Conservation (phyloP, 495 filamentous ascomycete species). For the Podospora didyma region DNA sequence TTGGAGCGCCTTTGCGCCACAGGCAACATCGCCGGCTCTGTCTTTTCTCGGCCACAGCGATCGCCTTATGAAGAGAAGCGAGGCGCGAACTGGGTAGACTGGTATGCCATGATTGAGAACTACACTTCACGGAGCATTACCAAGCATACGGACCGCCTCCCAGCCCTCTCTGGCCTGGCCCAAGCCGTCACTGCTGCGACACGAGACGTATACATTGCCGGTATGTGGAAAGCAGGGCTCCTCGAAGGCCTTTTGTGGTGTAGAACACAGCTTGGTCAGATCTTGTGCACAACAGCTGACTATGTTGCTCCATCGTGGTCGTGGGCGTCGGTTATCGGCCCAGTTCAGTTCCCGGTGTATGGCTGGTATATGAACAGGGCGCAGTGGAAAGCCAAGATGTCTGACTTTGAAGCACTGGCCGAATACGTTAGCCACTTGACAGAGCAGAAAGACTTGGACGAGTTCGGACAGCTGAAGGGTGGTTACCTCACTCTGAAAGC, state of each 20-base stretch:
- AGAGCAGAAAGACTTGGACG: conserved; percentile 2
- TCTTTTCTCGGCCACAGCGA: conserved; percentile 6
- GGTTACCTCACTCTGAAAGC: conserved; percentile 9
- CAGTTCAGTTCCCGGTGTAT: conserved; percentile 20
- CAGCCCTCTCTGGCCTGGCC: conserved; percentile 32
- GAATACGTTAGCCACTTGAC: conserved; percentile 5
- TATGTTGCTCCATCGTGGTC: conserved; percentile 34
- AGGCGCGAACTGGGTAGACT: conserved; percentile 14
- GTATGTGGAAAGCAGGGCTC: conserved; percentile 23
- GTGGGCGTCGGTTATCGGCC: conserved; percentile 31
- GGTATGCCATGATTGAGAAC: conserved; percentile 24
- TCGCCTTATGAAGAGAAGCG: background rate
- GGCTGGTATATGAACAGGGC: conserved; percentile 14
- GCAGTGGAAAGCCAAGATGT: conserved; percentile 11
- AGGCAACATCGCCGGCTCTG: conserved; percentile 5
- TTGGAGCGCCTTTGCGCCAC: conserved; percentile 10
- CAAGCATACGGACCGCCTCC: conserved; percentile 28
- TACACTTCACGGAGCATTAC: conserved; percentile 27
- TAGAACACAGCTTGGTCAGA: conserved; percentile 1
- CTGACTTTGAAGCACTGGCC: conserved; percentile 18
- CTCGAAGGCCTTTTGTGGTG: conserved; percentile 27
- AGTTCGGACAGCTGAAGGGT: background rate
- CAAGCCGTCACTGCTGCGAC: conserved; percentile 8
- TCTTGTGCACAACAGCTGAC: conserved; percentile 3
- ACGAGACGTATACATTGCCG: conserved; percentile 18